Base-by-base conservation (phyloP, 2,329 filamentous ascomycete genomes). In the Fusarium sp. region DNA sequence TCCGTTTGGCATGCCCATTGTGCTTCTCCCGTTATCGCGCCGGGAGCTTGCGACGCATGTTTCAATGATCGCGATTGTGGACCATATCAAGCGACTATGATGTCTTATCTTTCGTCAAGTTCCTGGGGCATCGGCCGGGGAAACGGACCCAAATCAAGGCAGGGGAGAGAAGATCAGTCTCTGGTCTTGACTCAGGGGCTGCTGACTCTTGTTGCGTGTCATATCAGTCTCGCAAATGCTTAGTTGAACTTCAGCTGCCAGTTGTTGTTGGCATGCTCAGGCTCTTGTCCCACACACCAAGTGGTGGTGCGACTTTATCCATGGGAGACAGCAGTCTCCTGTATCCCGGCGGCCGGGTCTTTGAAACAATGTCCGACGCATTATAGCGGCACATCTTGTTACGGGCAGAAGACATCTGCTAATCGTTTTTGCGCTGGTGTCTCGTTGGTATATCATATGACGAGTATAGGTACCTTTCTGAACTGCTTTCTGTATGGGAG, bases 311-410 rank as follows among this genome's bases (percentile, higher is more conserved):
- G 15, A 48, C 13, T 26, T 42, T 25, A 31, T 15, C n/a, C 36
- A n/a, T 26, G 26, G 31, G 32, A 28, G 51, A 69, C 49, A 62
- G 55, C 53, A 50, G 66, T 55, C 69, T 64, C 48, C 49, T 44
- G 38, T 44, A 40, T 40, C 42, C 36, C 25, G 24, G 38, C 43
- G 32, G 43, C 26, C 38, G 44, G 58, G 19, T 35, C 41, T 35
- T 32, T 49, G 28, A 26, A 29, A 41, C 44, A 28, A 59, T 22
- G 29, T 13, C 43, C 48, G 29, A 41, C 29, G 58, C 34, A 65
- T 65, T 54, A 49, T 50, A 54, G 45, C 36, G 42, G 55, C 13
- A 53, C 40, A 44, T 44, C 35, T 48, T 47, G 28, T 13, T 24
- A 49, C 48, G 36, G 46, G 15, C 53, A 52, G 47, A 48, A 32